These are phyloP conservation scores for Nepenthes mirabilis DNA, from an alignment of 148 eudicot genomes.

Conservation along the genomic window DNA sequence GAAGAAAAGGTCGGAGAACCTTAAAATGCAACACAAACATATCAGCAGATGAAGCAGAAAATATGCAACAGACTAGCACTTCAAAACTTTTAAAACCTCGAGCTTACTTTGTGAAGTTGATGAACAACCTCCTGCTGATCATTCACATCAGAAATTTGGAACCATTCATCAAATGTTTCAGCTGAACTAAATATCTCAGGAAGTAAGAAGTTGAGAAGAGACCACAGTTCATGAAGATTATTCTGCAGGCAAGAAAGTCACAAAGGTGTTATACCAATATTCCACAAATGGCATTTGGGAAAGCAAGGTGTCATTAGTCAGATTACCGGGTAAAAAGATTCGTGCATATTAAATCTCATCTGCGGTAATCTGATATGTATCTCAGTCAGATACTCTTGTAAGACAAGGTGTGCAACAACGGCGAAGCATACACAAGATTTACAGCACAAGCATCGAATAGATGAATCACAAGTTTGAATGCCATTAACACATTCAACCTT, in stretches of 20 bases:
- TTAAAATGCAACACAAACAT: conserved; percentile 13
- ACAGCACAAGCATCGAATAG: too few species aligned
- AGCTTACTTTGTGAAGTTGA: conserved; percentile 83
- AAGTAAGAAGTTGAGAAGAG: conserved; percentile 88
- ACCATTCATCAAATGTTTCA: conserved; percentile 96
- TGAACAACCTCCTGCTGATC: conserved; percentile 95
- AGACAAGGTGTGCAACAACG: too few species aligned
- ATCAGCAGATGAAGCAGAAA: conserved; percentile 1
- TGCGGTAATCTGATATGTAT: too few species aligned
- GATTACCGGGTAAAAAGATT: too few species aligned
- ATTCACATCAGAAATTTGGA: conserved; percentile 93
- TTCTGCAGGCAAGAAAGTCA: conserved; percentile 42
- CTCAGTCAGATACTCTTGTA: too few species aligned
- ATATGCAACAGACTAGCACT: neutral
- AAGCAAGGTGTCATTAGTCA: too few species aligned
- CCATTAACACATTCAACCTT: too few species aligned
- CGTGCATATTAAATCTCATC: too few species aligned
- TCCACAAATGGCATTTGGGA: neutral
- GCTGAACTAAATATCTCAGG: conserved; percentile 95
- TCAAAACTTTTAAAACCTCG: neutral
- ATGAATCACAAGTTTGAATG: too few species aligned
- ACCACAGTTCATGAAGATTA: conserved; percentile 96
- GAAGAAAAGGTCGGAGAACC: conserved; percentile 95
- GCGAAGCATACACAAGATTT: too few species aligned
- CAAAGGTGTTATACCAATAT: neutral